These are phyloP conservation scores for Cucurbita pepo DNA, from an alignment of 306 rosid species.

Conservation along the genomic window DNA sequence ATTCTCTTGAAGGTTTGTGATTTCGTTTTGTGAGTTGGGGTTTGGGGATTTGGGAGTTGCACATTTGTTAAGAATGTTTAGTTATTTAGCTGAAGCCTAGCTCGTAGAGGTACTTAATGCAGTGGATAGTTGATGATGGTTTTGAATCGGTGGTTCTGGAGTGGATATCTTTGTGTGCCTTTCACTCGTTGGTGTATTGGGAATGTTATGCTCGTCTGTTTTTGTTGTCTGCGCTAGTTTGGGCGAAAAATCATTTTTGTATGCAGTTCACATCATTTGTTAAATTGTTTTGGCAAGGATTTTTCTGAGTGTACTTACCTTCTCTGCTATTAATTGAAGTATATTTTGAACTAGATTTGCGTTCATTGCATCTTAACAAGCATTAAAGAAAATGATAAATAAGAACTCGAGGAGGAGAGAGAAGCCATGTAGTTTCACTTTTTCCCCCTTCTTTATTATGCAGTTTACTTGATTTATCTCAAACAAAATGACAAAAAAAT, in stretches of 20 bases:
- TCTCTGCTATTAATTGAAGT: not conserved
- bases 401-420: not conserved
- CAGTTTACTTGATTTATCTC: not conserved
- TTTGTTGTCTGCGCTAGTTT: not conserved
- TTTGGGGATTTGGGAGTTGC: not conserved
- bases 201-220: not conserved
- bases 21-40: not conserved
- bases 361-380: not conserved
- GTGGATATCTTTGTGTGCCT: not conserved
- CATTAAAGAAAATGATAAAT: not conserved
- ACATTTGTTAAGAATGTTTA: not conserved
- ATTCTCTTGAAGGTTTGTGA: conserved; percentile 26
- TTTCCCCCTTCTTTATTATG: no score
- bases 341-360: not conserved
- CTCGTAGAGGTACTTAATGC: not conserved
- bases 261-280: not conserved
- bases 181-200: not conserved
- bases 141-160: not conserved
- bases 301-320: not conserved
- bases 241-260: not conserved
- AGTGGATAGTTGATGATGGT: not conserved
- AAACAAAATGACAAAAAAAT: not conserved
- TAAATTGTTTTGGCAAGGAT: not conserved
- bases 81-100: not conserved
- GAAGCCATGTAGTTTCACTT: not conserved